Base-by-base conservation (phyloP, 768 basidiomycete genomes). In the Hericium coralloides region DNA sequence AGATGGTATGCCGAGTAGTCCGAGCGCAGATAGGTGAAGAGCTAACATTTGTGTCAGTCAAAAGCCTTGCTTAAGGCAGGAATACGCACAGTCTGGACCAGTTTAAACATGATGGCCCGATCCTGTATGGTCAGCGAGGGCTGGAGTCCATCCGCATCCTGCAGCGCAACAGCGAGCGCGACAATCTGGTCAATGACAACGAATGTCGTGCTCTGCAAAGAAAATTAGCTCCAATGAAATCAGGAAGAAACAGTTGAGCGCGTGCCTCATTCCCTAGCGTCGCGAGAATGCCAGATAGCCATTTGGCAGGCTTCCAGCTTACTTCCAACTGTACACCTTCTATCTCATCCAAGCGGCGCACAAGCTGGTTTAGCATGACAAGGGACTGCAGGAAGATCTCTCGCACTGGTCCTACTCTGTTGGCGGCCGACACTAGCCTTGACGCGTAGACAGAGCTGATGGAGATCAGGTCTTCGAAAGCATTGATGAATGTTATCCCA, bases 1-100 rank as follows among this genome's bases (percentile, higher is more conserved):
- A 82, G 79, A 68, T 98, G 94, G 67, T 92, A 95, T 1, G 80
- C 74, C 0, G 85, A 73, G 60, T 69, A 81, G 45, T 86, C 73
- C 0, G 83, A 78, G 10, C 79, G 77, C 23, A 99, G 77, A 68
- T 92, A 97, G 53, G 72, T 74, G 59, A 95, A 74, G 2, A 97
- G 75, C 77, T 89, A 73, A 23, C 37, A 20, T 49, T 45, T 23
- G 49, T 18, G 7, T 26, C 39, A 26, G 52, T 48, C 65, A 26
- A 59, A 48, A 18, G 48, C 43, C 38, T 2, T 31, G 31, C 8
- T 4, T 31, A 31, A 8, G 31, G 8, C 31, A 38, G 2, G 5
- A 23, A 6, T 22, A 63, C 74, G 22, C 23, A 81, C 82, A 60
- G 69, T 73, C 55, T 69, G 79, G 38, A 86, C 75, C 76, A 92